phyloP scores from a whole-genome alignment of 2,329 filamentous ascomycete species.

The Pyrenophora teres region DNA sequence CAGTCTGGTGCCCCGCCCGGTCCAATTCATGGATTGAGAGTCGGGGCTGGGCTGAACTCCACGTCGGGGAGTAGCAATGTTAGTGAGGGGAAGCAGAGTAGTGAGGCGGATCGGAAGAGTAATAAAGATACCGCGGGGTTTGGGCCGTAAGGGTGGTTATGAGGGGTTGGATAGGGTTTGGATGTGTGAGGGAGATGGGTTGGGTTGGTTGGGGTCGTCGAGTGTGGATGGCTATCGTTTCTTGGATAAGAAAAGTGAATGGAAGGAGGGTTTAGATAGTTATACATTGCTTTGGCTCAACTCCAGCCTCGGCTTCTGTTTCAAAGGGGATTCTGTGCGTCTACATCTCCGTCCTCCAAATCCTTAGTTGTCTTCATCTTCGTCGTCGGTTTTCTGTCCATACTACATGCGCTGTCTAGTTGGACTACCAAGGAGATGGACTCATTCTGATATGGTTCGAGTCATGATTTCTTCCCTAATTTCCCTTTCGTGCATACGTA shows the following conservation, averaged over 20 bases:
- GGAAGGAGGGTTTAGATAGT: no score
- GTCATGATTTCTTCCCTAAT: no score
- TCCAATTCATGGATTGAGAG: constrained; percentile 10
- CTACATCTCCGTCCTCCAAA: no score
- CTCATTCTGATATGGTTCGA: no score
- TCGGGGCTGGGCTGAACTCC: constrained; percentile 8
- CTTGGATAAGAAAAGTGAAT: not conserved
- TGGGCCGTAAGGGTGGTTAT: constrained; percentile 15
- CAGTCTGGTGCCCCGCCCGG: constrained; percentile 16
- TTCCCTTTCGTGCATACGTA: no score
- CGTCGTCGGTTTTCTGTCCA: no score
- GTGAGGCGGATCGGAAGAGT: constrained; percentile 33
- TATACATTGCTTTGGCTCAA: no score
- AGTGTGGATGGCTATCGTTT: not conserved
- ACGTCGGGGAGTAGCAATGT: constrained; percentile 29
- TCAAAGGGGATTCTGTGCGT: no score
- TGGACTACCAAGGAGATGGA: no score
- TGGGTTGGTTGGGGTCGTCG: not conserved
- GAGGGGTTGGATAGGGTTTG: not conserved
- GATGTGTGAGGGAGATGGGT: not conserved
- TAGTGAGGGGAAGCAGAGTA: constrained; percentile 42
- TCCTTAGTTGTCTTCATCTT: no score
- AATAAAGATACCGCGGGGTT: constrained; percentile 22
- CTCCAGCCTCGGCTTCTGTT: no score
- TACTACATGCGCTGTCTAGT: no score